phyloP scores from a whole-genome alignment of 2,329 filamentous ascomycete species.

The Didymella pinodella region DNA sequence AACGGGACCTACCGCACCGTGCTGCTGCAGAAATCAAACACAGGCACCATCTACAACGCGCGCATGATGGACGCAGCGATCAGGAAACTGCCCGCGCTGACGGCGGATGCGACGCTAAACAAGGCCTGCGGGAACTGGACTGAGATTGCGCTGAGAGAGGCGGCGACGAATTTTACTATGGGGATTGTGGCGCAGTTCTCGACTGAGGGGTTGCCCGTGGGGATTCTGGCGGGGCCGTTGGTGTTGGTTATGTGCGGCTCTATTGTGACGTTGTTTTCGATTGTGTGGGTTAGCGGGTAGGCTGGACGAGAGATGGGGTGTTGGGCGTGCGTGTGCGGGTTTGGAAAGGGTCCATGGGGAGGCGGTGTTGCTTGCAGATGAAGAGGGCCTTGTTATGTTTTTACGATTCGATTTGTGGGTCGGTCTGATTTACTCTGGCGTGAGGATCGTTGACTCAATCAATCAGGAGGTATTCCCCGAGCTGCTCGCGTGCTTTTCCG shows the following conservation, averaged over 20 bases:
- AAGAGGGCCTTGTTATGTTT: background rate
- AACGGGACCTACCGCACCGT: conserved; percentile 59
- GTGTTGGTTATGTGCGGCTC: conserved; percentile 27
- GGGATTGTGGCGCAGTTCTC: conserved; percentile 52
- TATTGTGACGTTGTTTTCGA: conserved; percentile 29
- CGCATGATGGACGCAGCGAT: conserved; percentile 55
- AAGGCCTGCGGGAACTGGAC: conserved; percentile 57
- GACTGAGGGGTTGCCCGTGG: conserved; percentile 41
- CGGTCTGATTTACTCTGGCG: background rate
- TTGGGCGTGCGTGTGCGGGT: no score
- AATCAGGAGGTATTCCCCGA: background rate
- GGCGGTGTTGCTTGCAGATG: no score
- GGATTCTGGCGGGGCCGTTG: conserved; percentile 38
- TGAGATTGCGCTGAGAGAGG: conserved; percentile 54
- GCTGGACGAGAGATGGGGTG: no score
- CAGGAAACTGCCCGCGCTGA: conserved; percentile 51
- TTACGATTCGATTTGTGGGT: background rate
- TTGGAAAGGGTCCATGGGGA: no score
- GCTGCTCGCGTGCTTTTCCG: background rate
- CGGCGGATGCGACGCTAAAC: conserved; percentile 54
- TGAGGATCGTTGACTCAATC: background rate
- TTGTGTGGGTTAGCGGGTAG: conserved; percentile 33
- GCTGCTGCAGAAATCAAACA: conserved; percentile 54
- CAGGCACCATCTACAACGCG: conserved; percentile 51
- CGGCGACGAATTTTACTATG: conserved; percentile 55